Evolutionary conservation across 208 protist genomes (phyloP), one percentile per base, ranked within the genome.

Genomic region (Trypanosoma platydactyli): DNA sequence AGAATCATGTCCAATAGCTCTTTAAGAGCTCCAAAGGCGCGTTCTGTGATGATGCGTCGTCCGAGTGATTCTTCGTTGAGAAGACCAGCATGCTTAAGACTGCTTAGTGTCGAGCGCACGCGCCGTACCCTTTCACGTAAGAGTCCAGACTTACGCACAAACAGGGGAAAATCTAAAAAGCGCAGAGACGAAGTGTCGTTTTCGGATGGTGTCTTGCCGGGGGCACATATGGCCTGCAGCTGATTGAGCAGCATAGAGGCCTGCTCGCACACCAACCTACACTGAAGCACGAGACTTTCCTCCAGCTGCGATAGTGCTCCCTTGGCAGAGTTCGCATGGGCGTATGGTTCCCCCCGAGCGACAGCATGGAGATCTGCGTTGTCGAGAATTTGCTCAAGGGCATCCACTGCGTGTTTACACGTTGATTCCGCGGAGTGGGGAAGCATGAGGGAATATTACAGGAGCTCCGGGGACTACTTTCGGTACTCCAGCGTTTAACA

Each of bases 21-120:
- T n/a, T 48, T 66, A 0, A 64, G 30, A 33, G 69, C 52, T 13
- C 33, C 24, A 29, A 63, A 54, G 4, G 69, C 69, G 11, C 69
- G 69, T 16, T 75, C 69, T 16, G 62, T 75, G 5, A 75, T 68
- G 35, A 75, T 33, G 30, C 62, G 52, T 15, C 69, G 60, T 15
- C 69, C 69, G 20, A 54, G 20, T 18, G 69, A 75, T 1, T 51
- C 46, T 24, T 75, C 69, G 45, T 42, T 40, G 27, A 75, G 38
- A 27, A 75, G 42, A 48, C 61, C 61, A 56, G 59, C 54, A 49
- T 75, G 61, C 48, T 68, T 68, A 0, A 75, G 25, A 56, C 69
- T 68, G 20, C 61, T 50, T 25, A 75, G 38, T 5, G 69, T 64
- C 7, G 44, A 16, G 25, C 33, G 18, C 46, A 75, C 69, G 24